phyloP scores from a whole-genome alignment of 129 eudicot species.

The Helichrysum umbraculigerum region DNA sequence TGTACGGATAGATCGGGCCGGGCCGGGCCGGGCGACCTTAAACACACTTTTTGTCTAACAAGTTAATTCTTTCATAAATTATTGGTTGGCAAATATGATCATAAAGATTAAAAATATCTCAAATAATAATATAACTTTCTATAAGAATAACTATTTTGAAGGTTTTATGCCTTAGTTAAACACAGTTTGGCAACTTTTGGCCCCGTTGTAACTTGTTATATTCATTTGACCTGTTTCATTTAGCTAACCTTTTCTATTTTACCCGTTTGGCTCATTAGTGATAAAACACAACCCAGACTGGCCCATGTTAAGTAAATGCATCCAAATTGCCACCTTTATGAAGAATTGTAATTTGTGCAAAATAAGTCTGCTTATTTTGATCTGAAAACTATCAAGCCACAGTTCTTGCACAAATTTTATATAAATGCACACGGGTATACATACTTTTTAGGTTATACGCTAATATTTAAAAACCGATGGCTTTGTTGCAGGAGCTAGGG shows the following conservation, averaged over 20 bases:
- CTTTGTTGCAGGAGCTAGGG: conserved; percentile 77
- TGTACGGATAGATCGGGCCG: background rate
- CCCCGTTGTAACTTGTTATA: too few species aligned
- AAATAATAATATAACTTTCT: too few species aligned
- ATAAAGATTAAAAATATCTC: too few species aligned
- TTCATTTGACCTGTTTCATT: background rate
- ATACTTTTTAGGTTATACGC: background rate
- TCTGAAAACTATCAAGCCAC: background rate
- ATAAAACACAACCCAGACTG: background rate
- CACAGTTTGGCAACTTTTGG: background rate
- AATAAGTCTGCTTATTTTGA: background rate
- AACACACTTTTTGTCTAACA: background rate
- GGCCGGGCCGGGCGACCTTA: background rate
- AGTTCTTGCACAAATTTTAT: background rate
- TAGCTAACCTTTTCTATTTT: too few species aligned
- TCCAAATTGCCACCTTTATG: background rate
- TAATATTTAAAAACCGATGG: background rate
- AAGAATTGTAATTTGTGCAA: background rate
- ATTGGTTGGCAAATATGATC: background rate
- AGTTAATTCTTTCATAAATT: too few species aligned
- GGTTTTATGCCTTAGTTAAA: background rate
- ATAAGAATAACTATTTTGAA: background rate
- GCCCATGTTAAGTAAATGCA: background rate
- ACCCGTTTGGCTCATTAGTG: background rate
- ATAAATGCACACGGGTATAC: background rate